phyloP scores from a whole-genome alignment of 164 flowering plant species.

The Platanus orientalis region DNA sequence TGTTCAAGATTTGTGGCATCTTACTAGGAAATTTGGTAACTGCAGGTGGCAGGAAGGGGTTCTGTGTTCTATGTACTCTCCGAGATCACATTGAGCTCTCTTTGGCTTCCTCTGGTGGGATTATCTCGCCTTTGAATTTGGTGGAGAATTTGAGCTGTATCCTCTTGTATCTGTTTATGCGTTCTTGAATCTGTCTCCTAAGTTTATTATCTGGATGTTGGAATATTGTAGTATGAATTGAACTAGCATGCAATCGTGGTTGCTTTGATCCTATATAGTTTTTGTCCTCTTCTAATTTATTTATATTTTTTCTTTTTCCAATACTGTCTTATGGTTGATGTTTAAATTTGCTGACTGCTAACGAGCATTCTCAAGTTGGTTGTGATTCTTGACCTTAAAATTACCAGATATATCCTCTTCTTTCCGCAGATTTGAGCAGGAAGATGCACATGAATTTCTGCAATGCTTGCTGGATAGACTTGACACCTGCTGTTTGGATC shows the following conservation, averaged over 20 bases:
- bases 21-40: slow-evolving; percentile 3
- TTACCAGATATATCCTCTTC: slow-evolving; percentile 51
- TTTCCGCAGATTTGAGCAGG: slow-evolving; percentile 61
- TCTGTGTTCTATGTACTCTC: slow-evolving; percentile 60
- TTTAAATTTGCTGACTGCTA: background rate
- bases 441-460: slow-evolving; percentile 97
- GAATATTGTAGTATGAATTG: too few relatives aligned
- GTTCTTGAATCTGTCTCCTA: too few relatives aligned
- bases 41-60: slow-evolving; percentile 43
- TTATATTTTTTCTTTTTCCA: background rate
- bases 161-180: slow-evolving; percentile 34
- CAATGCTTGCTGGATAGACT: slow-evolving; percentile 76
- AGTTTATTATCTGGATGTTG: too few relatives aligned
- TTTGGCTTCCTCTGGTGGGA: slow-evolving; percentile 31
- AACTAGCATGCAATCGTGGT: too few relatives aligned
- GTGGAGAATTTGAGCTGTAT: slow-evolving; percentile 70
- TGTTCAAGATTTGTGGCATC: background rate
- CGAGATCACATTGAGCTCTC: slow-evolving; percentile 50
- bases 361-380: background rate
- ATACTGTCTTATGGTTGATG: background rate
- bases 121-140: slow-evolving; percentile 38
- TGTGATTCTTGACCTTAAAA: slow-evolving; percentile 35
- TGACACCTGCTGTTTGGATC: slow-evolving; percentile 36
- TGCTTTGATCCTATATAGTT: background rate
- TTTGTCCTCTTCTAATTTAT: background rate